A percentile compares a stretch with the other conserved stretches of the same genome.
phyloP scores from a whole-genome alignment of 129 eudicot species.

The Pittosporum tobira region DNA sequence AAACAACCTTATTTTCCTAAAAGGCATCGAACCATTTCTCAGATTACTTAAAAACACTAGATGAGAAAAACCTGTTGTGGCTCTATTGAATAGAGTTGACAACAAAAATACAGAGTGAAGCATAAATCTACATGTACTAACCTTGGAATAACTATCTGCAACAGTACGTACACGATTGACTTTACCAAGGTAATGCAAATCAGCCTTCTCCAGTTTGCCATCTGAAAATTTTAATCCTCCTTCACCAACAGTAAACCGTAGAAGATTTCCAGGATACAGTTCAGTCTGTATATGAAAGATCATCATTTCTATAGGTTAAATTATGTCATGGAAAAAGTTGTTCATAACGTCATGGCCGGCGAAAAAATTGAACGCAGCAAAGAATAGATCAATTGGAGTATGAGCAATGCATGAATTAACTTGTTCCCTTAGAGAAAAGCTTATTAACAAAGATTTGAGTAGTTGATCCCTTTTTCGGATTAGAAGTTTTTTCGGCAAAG shows the following conservation, averaged over 20 bases:
- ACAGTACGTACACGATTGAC: constrained; percentile 81
- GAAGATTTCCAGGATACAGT: constrained; percentile 55
- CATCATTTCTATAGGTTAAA: neutral
- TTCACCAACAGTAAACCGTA: constrained; percentile 57
- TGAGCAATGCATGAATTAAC: neutral
- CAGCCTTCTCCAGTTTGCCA: constrained; percentile 78
- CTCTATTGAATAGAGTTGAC: neutral
- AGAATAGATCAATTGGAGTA: neutral
- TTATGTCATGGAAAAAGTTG: neutral
- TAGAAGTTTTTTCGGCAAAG: neutral
- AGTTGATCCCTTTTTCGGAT: neutral
- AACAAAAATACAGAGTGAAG: neutral
- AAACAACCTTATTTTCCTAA: neutral
- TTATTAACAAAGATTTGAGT: neutral
- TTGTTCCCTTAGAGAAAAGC: neutral
- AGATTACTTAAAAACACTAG: neutral
- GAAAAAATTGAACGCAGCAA: too few species aligned
- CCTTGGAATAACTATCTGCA: constrained; percentile 98
- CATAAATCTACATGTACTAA: constrained; percentile 6
- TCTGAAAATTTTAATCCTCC: constrained; percentile 76
- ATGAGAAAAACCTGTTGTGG: neutral
- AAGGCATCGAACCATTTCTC: neutral
- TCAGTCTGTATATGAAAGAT: constrained; percentile 37
- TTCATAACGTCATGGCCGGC: neutral
- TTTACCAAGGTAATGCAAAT: constrained; percentile 62